Evolutionary conservation across 2,329 filamentous ascomycete genomes (phyloP), one percentile per base, ranked within the genome.

Genomic region (Exophiala alcalophila): DNA sequence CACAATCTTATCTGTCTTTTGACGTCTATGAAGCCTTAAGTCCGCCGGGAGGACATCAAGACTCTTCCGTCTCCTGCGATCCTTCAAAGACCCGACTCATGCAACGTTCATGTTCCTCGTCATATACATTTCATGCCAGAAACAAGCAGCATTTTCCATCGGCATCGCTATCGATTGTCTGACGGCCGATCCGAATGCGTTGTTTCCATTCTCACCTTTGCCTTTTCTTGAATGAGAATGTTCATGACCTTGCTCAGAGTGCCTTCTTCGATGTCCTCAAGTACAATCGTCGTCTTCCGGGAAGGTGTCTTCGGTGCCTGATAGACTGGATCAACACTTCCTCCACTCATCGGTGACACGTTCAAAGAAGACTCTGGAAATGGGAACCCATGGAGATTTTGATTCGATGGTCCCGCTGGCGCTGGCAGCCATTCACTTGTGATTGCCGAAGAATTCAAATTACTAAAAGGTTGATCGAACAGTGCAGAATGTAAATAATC

Each of bases 171-270:
- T n/a, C n/a, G n/a, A n/a, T n/a, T 15, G 4, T 34, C 19, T 20
- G 19, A 12, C 12, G 19, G 5, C 23, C 31, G 18, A 19, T 23
- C 31, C 3, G 18, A 34, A 19, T 20, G 31, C 16, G 31, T 35
- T 14, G 32, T 35, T 21, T 35, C 32, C 20, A 35, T 35, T 20
- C 32, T 35, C 9, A 35, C 32, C 16, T 35, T 35, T 25, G 32
- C 32, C 21, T 35, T 35, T 14, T 35, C 32, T 15, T 35, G 32
- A 9, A 35, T 35, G 11, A 35, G 32, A 20, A 35, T 35, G 18
- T 24, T 35, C 32, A 35, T 24, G 21, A 35, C 32, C 32, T 35
- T 35, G 20, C 32, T 35, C 14, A 35, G 18, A 8, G 32, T 35
- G 20, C 16, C 25, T 12, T 35, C 32, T 19, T 35, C 32, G 32